A percentile compares a stretch with the other conserved stretches of the same genome.
These are phyloP conservation scores for Pythium brachiatum DNA, from an alignment of 352 stramenopile species.

Conservation along the genomic window DNA sequence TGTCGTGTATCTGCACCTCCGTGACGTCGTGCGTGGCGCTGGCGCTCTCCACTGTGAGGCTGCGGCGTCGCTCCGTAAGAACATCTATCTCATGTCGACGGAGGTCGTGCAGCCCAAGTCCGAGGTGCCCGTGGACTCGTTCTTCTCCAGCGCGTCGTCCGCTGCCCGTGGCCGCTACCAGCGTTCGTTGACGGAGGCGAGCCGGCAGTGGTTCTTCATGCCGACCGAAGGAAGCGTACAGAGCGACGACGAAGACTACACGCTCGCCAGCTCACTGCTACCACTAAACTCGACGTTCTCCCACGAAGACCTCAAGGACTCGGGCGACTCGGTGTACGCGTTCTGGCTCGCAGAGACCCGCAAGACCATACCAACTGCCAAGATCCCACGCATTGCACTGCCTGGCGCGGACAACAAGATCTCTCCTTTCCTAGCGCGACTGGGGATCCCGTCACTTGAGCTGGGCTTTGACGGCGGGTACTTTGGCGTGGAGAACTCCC, in stretches of 20 bases:
- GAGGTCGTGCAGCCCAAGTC: constrained; percentile 65
- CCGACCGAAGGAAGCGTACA: no score
- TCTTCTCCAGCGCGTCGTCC: constrained; percentile 31
- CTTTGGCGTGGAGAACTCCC: constrained; percentile 55
- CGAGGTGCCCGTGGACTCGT: constrained; percentile 39
- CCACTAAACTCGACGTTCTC: constrained; percentile 69
- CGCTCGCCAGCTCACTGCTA: constrained; percentile 37
- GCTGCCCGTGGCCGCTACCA: not conserved
- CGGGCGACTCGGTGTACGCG: constrained; percentile 64
- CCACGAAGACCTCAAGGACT: constrained; percentile 54
- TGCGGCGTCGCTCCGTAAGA: constrained; percentile 68
- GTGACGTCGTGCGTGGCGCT: constrained; percentile 65
- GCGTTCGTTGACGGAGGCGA: not conserved
- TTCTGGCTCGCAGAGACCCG: constrained; percentile 65
- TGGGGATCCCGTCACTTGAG: constrained; percentile 76
- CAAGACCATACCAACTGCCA: constrained; percentile 31
- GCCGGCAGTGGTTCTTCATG: not conserved
- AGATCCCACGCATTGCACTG: constrained; percentile 51
- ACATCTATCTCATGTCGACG: constrained; percentile 69
- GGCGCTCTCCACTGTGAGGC: constrained; percentile 66
- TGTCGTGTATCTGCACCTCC: constrained; percentile 73
- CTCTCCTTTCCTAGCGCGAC: constrained; percentile 63
- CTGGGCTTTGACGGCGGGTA: constrained; percentile 69
- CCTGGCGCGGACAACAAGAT: constrained; percentile 54
- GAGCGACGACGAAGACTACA: constrained; percentile 23